These are phyloP conservation scores for Millerozyma acaciae DNA, from an alignment of 805 yeast genomes.

Conservation along the genomic window DNA sequence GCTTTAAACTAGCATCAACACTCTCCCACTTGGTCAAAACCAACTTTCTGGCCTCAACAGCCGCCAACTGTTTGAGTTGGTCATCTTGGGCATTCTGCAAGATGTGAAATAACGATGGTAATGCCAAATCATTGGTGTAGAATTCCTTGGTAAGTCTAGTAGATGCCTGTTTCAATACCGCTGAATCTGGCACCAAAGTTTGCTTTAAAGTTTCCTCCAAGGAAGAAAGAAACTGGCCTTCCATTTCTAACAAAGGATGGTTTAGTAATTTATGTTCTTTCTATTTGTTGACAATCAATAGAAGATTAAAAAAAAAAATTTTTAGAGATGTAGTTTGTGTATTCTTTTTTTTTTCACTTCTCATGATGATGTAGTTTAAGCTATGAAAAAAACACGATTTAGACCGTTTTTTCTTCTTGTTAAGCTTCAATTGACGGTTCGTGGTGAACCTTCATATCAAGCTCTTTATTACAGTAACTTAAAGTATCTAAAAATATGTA, in stretches of 20 bases:
- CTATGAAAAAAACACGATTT: too few relatives aligned
- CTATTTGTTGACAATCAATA: neutral
- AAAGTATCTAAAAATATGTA: too few relatives aligned
- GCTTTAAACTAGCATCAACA: constrained; percentile 47
- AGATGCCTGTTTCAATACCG: constrained; percentile 80
- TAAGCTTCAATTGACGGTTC: too few relatives aligned
- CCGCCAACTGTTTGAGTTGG: constrained; percentile 85
- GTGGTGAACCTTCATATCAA: too few relatives aligned
- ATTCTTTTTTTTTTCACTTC: neutral
- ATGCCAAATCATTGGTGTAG: constrained; percentile 64
- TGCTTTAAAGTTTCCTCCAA: constrained; percentile 77
- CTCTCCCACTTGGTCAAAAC: constrained; percentile 66
- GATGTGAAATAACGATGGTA: constrained; percentile 81
- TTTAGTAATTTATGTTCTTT: neutral
- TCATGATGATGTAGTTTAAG: too few relatives aligned
- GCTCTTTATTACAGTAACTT: too few relatives aligned
- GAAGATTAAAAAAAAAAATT: constrained; percentile 5
- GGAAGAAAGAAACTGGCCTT: constrained; percentile 61
- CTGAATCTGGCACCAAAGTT: constrained; percentile 77
- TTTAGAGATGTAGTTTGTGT: constrained; percentile 7
- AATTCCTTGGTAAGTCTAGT: constrained; percentile 66
- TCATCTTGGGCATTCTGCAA: constrained; percentile 66
- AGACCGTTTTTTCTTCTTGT: too few relatives aligned
- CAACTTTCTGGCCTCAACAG: constrained; percentile 91
- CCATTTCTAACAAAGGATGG: constrained; percentile 42